These are phyloP conservation scores for Scleromitrula shiraiana DNA, from an alignment of 2,329 filamentous ascomycete species.

Conservation along the genomic window DNA sequence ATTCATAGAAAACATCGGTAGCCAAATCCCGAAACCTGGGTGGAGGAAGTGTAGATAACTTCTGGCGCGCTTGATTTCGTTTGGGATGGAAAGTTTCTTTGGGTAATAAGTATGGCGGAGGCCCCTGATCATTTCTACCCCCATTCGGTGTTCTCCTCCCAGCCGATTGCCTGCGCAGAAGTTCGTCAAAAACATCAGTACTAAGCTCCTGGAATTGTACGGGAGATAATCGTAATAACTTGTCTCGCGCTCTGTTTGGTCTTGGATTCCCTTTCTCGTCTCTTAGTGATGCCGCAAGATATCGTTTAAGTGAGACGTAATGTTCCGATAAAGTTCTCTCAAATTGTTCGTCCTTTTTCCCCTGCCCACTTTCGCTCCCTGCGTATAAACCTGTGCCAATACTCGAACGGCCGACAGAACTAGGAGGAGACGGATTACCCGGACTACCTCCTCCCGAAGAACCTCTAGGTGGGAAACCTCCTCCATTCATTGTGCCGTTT, in stretches of 20 bases:
- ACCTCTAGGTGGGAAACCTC: conserved; percentile 42
- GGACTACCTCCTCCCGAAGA: conserved; percentile 40
- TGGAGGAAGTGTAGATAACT: conserved; percentile 80
- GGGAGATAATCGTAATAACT: conserved; percentile 78
- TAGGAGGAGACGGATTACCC: conserved; percentile 72
- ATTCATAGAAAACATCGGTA: conserved; percentile 91
- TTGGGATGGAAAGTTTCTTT: conserved; percentile 90
- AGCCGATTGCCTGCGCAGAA: conserved; percentile 73
- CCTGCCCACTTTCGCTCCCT: conserved; percentile 56
- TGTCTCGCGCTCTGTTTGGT: conserved; percentile 87
- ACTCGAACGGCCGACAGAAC: conserved; percentile 79
- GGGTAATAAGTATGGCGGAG: conserved; percentile 72
- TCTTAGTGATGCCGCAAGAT: conserved; percentile 57
- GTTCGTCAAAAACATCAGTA: conserved; percentile 94
- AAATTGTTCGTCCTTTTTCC: conserved; percentile 55
- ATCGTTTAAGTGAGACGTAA: conserved; percentile 65
- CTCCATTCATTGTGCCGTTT: conserved; percentile 53
- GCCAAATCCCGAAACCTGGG: conserved; percentile 85
- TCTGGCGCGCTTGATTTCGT: conserved; percentile 93
- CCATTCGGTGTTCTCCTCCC: conserved; percentile 46
- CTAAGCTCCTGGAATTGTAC: conserved; percentile 97
- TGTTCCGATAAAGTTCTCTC: conserved; percentile 66
- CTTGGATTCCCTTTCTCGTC: conserved; percentile 68
- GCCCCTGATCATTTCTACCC: conserved; percentile 37
- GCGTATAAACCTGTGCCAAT: conserved; percentile 66